Evolutionary conservation across 108 stramenopile species (phyloP).

Genomic region (Discostella pseudostelligera): DNA sequence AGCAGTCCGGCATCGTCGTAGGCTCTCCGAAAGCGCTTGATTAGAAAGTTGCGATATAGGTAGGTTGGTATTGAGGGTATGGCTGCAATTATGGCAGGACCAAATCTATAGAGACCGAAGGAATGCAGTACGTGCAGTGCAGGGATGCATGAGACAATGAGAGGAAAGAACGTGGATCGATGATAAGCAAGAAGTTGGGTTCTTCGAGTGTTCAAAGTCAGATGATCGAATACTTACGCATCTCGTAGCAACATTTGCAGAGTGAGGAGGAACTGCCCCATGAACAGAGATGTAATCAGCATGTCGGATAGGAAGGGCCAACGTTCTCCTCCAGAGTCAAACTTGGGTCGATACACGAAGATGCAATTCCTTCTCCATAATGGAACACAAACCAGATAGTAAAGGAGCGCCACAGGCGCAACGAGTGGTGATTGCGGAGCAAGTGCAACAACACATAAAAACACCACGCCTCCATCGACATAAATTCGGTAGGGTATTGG

Average conservation of each 20-base stretch:
- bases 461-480: conserved; percentile 81
- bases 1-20: conserved; percentile 79
- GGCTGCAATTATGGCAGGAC: conserved; percentile 70
- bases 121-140: too few relatives aligned
- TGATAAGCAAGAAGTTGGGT: not conserved
- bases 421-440: conserved; percentile 80
- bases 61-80: conserved; percentile 64
- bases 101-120: conserved; percentile 8
- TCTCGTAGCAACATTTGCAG: conserved; percentile 30
- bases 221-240: not conserved
- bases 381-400: conserved; percentile 71
- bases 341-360: conserved; percentile 79
- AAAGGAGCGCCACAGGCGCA: conserved; percentile 64
- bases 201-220: not conserved
- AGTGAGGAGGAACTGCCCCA: conserved; percentile 59
- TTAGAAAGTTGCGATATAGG: conserved; percentile 53
- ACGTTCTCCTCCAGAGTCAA: conserved; percentile 72
- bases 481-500: conserved; percentile 82
- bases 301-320: conserved; percentile 86
- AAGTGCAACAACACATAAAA: conserved; percentile 74
- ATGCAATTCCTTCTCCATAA: conserved; percentile 74
- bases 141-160: conserved; percentile 49
- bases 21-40: conserved; percentile 56
- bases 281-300: conserved; percentile 59
- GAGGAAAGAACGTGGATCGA: conserved; percentile 50